Evolutionary conservation across 768 basidiomycete species (phyloP).

Genomic region (Polyporus arcularius): DNA sequence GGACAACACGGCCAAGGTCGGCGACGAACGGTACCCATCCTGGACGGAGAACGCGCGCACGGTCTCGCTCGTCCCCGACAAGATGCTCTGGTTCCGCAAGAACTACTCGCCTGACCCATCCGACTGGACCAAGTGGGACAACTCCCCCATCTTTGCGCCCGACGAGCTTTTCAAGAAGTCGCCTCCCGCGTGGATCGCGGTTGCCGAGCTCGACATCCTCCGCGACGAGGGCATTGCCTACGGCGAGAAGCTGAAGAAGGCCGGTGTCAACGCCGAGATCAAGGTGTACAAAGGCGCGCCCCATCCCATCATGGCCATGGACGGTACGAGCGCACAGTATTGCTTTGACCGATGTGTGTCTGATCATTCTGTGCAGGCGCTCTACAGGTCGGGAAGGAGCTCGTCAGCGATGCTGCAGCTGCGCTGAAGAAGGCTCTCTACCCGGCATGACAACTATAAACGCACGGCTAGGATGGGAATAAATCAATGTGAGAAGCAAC

Average conservation of each 20-base stretch:
- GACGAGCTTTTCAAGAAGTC: constrained; percentile 49
- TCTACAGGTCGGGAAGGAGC: constrained; percentile 37
- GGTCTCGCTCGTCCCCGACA: constrained; percentile 57
- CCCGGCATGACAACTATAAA: constrained; percentile 4
- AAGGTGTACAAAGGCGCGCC: constrained; percentile 65
- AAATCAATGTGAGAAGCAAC: too few relatives aligned
- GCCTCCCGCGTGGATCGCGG: constrained; percentile 62
- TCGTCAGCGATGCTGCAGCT: constrained; percentile 40
- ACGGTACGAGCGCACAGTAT: constrained; percentile 40
- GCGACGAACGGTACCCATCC: constrained; percentile 39
- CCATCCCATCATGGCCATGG: constrained; percentile 76
- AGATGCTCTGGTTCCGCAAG: constrained; percentile 75
- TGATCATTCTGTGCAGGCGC: constrained; percentile 16
- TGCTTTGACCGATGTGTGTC: too few relatives aligned
- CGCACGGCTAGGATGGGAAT: too few relatives aligned
- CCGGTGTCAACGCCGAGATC: constrained; percentile 55
- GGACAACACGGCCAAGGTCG: constrained; percentile 63
- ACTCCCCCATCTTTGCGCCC: constrained; percentile 71
- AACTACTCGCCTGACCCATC: constrained; percentile 66
- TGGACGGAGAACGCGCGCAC: constrained; percentile 62
- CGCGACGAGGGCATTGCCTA: constrained; percentile 67
- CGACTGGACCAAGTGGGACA: constrained; percentile 66
- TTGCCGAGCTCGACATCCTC: constrained; percentile 67
- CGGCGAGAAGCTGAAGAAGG: constrained; percentile 52
- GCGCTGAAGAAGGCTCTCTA: constrained; percentile 37